phyloP scores from a whole-genome alignment of 495 filamentous ascomycete species.

The Lophiotrema nucula region DNA sequence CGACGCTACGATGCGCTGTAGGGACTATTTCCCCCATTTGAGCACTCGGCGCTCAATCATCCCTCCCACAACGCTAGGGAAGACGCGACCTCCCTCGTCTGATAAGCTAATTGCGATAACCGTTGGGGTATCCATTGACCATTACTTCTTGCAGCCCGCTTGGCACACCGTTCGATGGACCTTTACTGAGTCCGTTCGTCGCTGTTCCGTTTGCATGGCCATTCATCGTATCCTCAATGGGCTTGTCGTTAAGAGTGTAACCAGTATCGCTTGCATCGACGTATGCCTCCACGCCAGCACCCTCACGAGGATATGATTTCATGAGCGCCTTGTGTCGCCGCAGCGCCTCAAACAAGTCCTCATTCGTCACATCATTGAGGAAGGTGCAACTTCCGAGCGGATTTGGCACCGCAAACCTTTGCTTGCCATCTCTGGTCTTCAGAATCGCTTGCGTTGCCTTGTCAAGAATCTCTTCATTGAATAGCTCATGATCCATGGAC shows the following conservation, averaged over 20 bases:
- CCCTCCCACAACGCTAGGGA: too few relatives aligned
- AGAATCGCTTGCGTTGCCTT: constrained; percentile 61
- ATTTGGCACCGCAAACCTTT: constrained; percentile 58
- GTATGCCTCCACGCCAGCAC: constrained; percentile 59
- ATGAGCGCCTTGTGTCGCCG: constrained; percentile 54
- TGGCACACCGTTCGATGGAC: constrained; percentile 26
- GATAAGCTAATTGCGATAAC: constrained; percentile 1
- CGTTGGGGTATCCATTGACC: constrained; percentile 21
- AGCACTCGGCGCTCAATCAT: too few relatives aligned
- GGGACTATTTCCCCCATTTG: too few relatives aligned
- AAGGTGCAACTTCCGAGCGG: constrained; percentile 58
- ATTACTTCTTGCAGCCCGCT: constrained; percentile 34
- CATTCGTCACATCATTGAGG: constrained; percentile 53
- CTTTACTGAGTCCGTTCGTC: background rate
- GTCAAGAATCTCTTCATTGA: constrained; percentile 57
- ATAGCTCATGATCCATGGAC: constrained; percentile 61
- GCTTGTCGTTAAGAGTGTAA: constrained; percentile 49
- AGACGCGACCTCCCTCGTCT: too few relatives aligned
- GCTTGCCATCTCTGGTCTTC: constrained; percentile 60
- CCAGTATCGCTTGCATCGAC: constrained; percentile 63
- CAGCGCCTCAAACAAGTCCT: constrained; percentile 54
- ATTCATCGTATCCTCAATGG: constrained; percentile 38
- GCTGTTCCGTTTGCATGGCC: constrained; percentile 28
- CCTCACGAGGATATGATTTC: constrained; percentile 54
- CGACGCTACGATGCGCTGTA: too few relatives aligned